Conservation (phyloP, 768 basidiomycete genomes). For the Lentinula sp. region DNA sequence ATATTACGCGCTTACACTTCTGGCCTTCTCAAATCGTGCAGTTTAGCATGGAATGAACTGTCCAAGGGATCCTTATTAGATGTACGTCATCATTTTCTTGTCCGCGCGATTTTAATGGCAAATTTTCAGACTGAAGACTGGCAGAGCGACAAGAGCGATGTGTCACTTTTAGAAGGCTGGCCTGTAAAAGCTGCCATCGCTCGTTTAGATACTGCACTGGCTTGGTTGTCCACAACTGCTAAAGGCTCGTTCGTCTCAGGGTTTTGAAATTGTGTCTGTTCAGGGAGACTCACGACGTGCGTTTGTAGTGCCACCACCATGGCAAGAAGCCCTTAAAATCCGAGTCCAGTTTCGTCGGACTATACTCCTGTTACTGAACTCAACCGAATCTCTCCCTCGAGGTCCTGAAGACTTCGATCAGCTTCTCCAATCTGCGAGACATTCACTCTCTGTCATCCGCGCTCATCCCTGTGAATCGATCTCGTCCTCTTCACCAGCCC, state of each 20-base stretch:
- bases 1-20: slow-evolving; percentile 64
- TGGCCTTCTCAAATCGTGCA: slow-evolving; percentile 75
- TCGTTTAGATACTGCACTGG: slow-evolving; percentile 53
- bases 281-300: not conserved
- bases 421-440: slow-evolving; percentile 33
- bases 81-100: slow-evolving; percentile 39
- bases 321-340: slow-evolving; percentile 45
- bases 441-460: slow-evolving; percentile 34
- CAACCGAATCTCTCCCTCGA: slow-evolving; percentile 25
- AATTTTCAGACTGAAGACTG: slow-evolving; percentile 70
- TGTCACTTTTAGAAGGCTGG: slow-evolving; percentile 64
- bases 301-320: slow-evolving; percentile 34
- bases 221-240: slow-evolving; percentile 48
- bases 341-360: slow-evolving; percentile 55
- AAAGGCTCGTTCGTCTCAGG: slow-evolving; percentile 28
- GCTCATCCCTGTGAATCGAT: slow-evolving; percentile 26
- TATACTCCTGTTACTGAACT: slow-evolving; percentile 44
- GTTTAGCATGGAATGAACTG: slow-evolving; percentile 77
- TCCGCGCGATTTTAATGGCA: slow-evolving; percentile 1
- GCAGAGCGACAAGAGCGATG: slow-evolving; percentile 85
- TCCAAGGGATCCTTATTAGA: slow-evolving; percentile 72
- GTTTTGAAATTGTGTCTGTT: not conserved
- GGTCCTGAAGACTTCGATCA: slow-evolving; percentile 28
- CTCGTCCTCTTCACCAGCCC: slow-evolving; percentile 36
- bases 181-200: slow-evolving; percentile 40